Base-by-base conservation (phyloP, 2,329 filamentous ascomycete genomes). In the Claviceps arundinis region DNA sequence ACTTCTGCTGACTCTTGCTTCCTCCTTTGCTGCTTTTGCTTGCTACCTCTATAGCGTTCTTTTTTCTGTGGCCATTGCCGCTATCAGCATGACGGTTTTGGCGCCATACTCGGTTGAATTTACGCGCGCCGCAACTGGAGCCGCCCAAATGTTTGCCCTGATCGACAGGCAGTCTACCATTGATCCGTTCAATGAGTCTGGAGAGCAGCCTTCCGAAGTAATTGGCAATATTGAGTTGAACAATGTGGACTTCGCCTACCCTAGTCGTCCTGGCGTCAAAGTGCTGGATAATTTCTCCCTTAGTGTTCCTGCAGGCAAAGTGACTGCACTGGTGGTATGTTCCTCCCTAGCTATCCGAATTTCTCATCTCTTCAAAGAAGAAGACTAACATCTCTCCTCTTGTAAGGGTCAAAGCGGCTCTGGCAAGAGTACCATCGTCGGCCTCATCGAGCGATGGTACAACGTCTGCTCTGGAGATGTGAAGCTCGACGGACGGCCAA, bases 401-500 rank as follows among this genome's bases (percentile, higher is more conserved):
- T 8, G 11, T 1, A 16, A 47, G 44, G 44, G 44, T 8, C 44
- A 47, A 47, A 42, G 75, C 19, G 80, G 80, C 0, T 77, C 70
- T 4, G 78, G 78, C 0, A 82, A 82, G 57, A 79, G 75, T 45
- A 81, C 77, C 0, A 70, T 80, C 3, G 71, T 81, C 5, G 75
- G 74, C 0, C 62, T 83, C 2, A 57, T 82, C 1, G 77, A 82
- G 59, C 64, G 81, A 7, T 84, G 82, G 70, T 85, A 84, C 56
- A 68, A 75, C 42, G 70, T 73, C 0, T 65, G 63, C 0, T 63
- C 67, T 0, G 77, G 76, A 0, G 58, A 58, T 0, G 71, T 80
- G 24, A 64, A 61, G 0, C 62, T 78, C 1, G 75, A 74, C n/a
- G 70, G 40, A n/a, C 30, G 37, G 4, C 2, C 37, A 26, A 48